Conservation (phyloP, 2,329 filamentous ascomycete species). For the Bipolaris cookei region DNA sequence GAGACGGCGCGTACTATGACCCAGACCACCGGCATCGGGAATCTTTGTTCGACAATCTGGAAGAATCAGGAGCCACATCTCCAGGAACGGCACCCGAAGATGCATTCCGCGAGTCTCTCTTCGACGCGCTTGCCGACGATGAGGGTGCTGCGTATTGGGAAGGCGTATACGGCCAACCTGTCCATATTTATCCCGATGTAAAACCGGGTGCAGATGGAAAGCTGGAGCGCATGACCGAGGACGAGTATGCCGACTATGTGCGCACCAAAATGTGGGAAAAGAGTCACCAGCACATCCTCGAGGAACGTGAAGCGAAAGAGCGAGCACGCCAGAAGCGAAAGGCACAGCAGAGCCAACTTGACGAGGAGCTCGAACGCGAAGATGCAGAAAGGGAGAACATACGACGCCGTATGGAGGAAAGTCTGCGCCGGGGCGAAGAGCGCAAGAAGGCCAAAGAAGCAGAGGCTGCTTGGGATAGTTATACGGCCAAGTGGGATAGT, state of each 20-base stretch:
- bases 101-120: slow-evolving; percentile 91
- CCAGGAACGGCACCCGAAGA: slow-evolving; percentile 62
- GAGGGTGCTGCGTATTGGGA: slow-evolving; percentile 97
- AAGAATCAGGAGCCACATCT: slow-evolving; percentile 44
- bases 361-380: slow-evolving; percentile 50
- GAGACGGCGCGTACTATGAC: slow-evolving; percentile 43
- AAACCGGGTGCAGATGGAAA: slow-evolving; percentile 60
- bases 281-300: slow-evolving; percentile 81
- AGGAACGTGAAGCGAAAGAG: slow-evolving; percentile 72
- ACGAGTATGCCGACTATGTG: slow-evolving; percentile 88
- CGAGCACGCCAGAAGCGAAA: slow-evolving; percentile 55
- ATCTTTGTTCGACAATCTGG: slow-evolving; percentile 39
- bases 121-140: slow-evolving; percentile 95
- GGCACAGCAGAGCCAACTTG: slow-evolving; percentile 42
- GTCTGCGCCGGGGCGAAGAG: slow-evolving; percentile 70
- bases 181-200: slow-evolving; percentile 75
- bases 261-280: slow-evolving; percentile 94
- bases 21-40: slow-evolving; percentile 41
- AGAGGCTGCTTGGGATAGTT: slow-evolving; percentile 68
- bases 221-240: slow-evolving; percentile 86
- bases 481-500: slow-evolving; percentile 68
- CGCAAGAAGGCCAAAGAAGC: slow-evolving; percentile 63
- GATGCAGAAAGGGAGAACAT: slow-evolving; percentile 58
- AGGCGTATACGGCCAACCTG: slow-evolving; percentile 92
- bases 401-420: slow-evolving; percentile 70